Evolutionary conservation across 345 rosid species (phyloP), one percentile per base, ranked within the genome.

Genomic region (Carallia brachiata): DNA sequence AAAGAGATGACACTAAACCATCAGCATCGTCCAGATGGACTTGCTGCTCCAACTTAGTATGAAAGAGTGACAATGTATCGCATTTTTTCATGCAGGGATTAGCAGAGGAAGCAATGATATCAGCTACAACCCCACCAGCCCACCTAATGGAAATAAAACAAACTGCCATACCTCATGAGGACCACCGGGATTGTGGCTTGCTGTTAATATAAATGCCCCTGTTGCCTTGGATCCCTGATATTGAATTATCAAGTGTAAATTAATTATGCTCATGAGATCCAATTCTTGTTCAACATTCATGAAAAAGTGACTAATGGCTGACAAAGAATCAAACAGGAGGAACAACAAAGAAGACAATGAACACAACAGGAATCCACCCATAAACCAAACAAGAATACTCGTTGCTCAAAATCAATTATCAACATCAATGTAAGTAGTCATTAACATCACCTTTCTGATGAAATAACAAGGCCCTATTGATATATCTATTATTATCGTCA

Each of bases 131-230:
- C 15, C 31, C 55, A 73, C 16, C 10, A 13, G 37, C 32, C 47
- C 18, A 50, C 9, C 58, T 62, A 52, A 1, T 31, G 28, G 4
- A 67, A 23, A 66, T 58, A 28, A 54, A 28, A 57, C 19, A 75
- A 66, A 5, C 30, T 52, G 36, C 23, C 37, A 61, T 30, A 94
- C 99, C 98, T 96, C 99, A 84, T 81, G 70, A 53, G 99, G 99
- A 73, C 99, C 99, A 72, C 99, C 99, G 56, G 99, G 98, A 75
- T 96, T 96, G 81, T 96, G 99, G 80, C 99, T 96, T 66, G 99
- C 99, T 18, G 99, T 96, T 88, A 96, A 84, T 69, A 96, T 96
- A 81, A 96, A 96, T 70, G 85, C 91, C 66, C 99, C 99, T 0
- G 91, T 84, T 76, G 99, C 90, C 82, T 84, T 96, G 36, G 98